These are phyloP conservation scores for Suhomyces sp. DNA, from an alignment of 805 yeast species.

Conservation along the genomic window DNA sequence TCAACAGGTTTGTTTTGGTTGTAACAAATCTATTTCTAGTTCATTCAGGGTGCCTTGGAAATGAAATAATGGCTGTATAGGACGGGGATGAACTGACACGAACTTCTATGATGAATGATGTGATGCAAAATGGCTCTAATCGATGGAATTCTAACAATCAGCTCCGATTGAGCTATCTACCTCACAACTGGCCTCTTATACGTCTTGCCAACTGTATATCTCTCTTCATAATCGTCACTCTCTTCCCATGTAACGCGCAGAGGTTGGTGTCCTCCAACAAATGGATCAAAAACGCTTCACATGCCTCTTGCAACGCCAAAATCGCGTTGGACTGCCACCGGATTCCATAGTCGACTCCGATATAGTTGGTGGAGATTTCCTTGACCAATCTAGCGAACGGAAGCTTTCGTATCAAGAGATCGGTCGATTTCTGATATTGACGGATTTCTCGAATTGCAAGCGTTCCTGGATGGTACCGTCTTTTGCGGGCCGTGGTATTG, in stretches of 20 bases:
- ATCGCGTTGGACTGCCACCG: constrained; percentile 82
- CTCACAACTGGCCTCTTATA: constrained; percentile 53
- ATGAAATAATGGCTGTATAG: too few species aligned
- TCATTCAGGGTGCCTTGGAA: too few species aligned
- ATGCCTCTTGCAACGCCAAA: constrained; percentile 76
- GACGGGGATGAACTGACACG: too few species aligned
- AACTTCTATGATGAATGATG: too few species aligned
- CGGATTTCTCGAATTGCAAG: constrained; percentile 68
- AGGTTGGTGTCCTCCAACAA: constrained; percentile 75
- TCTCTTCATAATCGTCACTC: constrained; percentile 84
- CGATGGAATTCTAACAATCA: too few species aligned
- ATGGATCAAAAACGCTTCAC: constrained; percentile 74
- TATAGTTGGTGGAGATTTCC: constrained; percentile 65
- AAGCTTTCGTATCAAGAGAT: constrained; percentile 62
- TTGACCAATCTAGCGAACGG: constrained; percentile 78
- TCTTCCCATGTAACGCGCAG: constrained; percentile 74
- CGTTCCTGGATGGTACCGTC: constrained; percentile 62
- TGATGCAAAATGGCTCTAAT: too few species aligned
- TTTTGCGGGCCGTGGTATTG: constrained; percentile 25
- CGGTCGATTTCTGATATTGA: constrained; percentile 65
- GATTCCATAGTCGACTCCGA: constrained; percentile 53
- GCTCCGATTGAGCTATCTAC: too few species aligned
- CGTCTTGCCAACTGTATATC: constrained; percentile 80
- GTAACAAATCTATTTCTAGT: too few species aligned
- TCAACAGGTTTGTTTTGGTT: too few species aligned